Conservation (phyloP, 768 basidiomycete genomes). For the Clitopilus hobsonii region DNA sequence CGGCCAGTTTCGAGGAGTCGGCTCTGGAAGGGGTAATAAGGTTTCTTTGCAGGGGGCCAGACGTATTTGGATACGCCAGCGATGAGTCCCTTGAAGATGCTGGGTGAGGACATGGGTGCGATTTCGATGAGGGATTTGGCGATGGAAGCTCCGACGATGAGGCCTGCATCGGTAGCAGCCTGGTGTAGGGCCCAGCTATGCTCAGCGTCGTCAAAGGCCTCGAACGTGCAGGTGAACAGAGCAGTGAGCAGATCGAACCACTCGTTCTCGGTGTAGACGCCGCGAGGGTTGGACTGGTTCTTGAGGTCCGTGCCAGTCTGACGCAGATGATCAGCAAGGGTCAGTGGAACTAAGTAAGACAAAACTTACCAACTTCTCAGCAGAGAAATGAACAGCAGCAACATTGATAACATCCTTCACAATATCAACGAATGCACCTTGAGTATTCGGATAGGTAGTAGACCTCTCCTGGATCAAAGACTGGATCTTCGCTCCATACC, state of each 20-base stretch:
- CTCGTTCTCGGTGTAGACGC: slow-evolving; percentile 42
- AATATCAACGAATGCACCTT: slow-evolving; percentile 39
- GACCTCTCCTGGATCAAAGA: slow-evolving; percentile 26
- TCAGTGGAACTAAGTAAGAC: neutral
- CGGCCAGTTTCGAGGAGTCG: slow-evolving; percentile 29
- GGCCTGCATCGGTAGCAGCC: slow-evolving; percentile 21
- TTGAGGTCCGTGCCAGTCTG: slow-evolving; percentile 41
- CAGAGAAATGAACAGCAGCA: slow-evolving; percentile 35
- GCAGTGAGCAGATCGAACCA: slow-evolving; percentile 37
- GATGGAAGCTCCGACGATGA: slow-evolving; percentile 23
- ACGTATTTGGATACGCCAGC: neutral
- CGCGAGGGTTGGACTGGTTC: slow-evolving; percentile 36
- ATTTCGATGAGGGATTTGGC: slow-evolving; percentile 23
- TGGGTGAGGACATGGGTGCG: slow-evolving; percentile 19
- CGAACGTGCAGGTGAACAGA: slow-evolving; percentile 16
- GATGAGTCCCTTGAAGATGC: neutral
- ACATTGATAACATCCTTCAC: slow-evolving; percentile 45
- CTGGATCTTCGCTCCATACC: slow-evolving; percentile 21
- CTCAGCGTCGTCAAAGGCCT: slow-evolving; percentile 26
- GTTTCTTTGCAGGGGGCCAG: slow-evolving; percentile 17
- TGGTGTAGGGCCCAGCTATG: slow-evolving; percentile 24
- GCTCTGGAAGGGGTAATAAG: slow-evolving; percentile 32
- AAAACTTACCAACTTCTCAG: slow-evolving; percentile 22
- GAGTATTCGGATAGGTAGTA: slow-evolving; percentile 21
- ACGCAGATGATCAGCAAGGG: neutral